Conservation (phyloP, 2,329 filamentous ascomycete genomes). For the Elsinoe australis region DNA sequence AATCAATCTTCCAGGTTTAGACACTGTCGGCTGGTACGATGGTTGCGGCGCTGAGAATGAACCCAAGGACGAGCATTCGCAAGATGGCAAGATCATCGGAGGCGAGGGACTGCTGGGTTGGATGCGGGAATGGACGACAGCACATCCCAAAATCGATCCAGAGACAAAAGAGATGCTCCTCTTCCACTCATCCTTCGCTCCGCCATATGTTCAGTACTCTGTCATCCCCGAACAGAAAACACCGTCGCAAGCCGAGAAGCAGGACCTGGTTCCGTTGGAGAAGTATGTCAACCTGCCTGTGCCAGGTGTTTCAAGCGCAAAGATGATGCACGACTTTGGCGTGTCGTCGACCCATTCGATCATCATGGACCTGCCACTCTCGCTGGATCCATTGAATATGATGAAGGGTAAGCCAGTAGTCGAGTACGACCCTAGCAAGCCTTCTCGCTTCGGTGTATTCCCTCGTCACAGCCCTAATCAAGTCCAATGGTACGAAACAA, state of each 20-base stretch:
- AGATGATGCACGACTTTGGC: conserved; percentile 72
- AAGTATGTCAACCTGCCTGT: conserved; percentile 48
- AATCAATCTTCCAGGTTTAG: conserved; percentile 54
- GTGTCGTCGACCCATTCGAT: conserved; percentile 56
- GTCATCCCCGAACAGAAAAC: conserved; percentile 40
- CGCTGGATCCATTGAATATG: conserved; percentile 56
- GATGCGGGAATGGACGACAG: conserved; percentile 65
- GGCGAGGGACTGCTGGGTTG: conserved; percentile 50
- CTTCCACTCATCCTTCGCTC: conserved; percentile 58
- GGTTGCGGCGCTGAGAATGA: conserved; percentile 50
- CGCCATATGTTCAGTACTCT: conserved; percentile 62
- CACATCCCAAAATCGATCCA: conserved; percentile 60
- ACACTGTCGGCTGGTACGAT: conserved; percentile 65
- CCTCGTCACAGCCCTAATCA: conserved; percentile 51
- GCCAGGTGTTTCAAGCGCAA: conserved; percentile 54
- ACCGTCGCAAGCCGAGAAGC: conserved; percentile 24
- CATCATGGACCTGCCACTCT: conserved; percentile 62
- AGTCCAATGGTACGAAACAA: conserved; percentile 61
- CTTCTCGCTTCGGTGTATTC: conserved; percentile 60
- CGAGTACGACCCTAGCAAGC: conserved; percentile 50
- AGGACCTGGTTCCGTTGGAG: conserved; percentile 18
- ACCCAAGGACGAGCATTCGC: conserved; percentile 25
- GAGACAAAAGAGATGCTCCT: conserved; percentile 57
- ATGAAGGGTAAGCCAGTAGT: conserved; percentile 50
- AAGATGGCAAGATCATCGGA: conserved; percentile 39